Conservation (phyloP, 2,329 filamentous ascomycete genomes). For the Trichoderma lentiforme region DNA sequence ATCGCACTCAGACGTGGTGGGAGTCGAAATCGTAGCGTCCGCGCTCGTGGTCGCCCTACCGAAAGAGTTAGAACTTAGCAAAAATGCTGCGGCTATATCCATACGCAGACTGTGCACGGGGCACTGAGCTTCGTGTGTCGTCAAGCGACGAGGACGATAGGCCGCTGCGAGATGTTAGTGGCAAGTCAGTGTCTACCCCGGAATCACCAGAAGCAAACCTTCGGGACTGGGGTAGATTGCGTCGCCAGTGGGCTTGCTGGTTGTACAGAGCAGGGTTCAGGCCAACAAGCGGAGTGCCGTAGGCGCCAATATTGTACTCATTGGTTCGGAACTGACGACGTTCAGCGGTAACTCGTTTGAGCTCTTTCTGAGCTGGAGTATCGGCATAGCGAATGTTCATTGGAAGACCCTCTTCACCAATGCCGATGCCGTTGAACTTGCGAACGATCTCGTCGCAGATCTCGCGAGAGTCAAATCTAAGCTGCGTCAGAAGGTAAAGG, state of each 20-base stretch:
- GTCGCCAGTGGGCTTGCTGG: conserved; percentile 38
- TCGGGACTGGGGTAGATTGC: conserved; percentile 30
- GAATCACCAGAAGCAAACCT: conserved; percentile 27
- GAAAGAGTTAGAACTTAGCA: conserved; percentile 33
- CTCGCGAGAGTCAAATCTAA: conserved; percentile 73
- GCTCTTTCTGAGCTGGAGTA: conserved; percentile 91
- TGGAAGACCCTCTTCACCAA: conserved; percentile 75
- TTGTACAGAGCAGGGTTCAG: conserved; percentile 42
- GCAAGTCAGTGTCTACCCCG: not conserved
- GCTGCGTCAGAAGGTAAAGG: not conserved
- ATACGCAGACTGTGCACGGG: conserved; percentile 38
- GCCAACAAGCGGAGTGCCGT: conserved; percentile 60
- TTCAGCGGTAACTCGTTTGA: conserved; percentile 94
- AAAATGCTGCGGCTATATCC: conserved; percentile 27
- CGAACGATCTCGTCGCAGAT: conserved; percentile 86
- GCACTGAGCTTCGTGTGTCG: conserved; percentile 32
- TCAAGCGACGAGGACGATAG: conserved; percentile 31
- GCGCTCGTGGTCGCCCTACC: conserved; percentile 37
- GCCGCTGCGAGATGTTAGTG: conserved; percentile 23
- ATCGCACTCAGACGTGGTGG: conserved; percentile 48
- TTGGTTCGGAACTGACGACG: conserved; percentile 93
- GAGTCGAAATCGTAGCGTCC: conserved; percentile 38
- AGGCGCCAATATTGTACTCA: conserved; percentile 80
- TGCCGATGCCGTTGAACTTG: conserved; percentile 75
- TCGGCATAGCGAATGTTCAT: conserved; percentile 96